Conservation (phyloP, 2,329 filamentous ascomycete species). For the Ascosphaera acerosa region DNA sequence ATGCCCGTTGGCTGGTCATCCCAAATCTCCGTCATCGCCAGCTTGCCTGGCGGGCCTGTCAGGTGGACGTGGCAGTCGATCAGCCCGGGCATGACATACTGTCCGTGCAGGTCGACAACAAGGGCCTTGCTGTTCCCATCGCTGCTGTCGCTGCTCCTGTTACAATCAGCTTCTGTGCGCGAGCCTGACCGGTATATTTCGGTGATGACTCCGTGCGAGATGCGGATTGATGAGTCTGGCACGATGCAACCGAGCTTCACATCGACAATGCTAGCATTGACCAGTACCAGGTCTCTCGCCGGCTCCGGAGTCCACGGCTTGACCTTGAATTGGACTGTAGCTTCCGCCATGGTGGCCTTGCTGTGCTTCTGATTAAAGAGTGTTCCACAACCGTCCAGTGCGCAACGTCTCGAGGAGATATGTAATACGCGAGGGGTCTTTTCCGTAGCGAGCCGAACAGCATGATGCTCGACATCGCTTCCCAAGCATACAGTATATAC, state of each 20-base stretch:
- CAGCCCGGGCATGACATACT: constrained; percentile 25
- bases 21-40: constrained; percentile 6
- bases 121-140: constrained; percentile 6
- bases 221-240: constrained; percentile 11
- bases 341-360: no score
- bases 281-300: neutral
- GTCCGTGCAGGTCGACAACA: constrained; percentile 18
- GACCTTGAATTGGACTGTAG: no score
- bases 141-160: constrained; percentile 6
- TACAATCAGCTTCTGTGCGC: no score
- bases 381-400: no score
- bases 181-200: constrained; percentile 4
- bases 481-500: no score
- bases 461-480: no score
- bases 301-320: neutral
- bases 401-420: no score
- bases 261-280: constrained; percentile 23
- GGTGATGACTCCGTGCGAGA: constrained; percentile 14
- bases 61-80: constrained; percentile 28
- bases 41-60: constrained; percentile 19
- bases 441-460: neutral
- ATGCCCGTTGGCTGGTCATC: constrained; percentile 5
- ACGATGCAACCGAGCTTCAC: constrained; percentile 12
- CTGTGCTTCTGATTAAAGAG: no score
- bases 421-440: no score